Evolutionary conservation across 2,329 filamentous ascomycete species (phyloP), one percentile per base, ranked within the genome.

Genomic region (Rhynchosporium agropyri): DNA sequence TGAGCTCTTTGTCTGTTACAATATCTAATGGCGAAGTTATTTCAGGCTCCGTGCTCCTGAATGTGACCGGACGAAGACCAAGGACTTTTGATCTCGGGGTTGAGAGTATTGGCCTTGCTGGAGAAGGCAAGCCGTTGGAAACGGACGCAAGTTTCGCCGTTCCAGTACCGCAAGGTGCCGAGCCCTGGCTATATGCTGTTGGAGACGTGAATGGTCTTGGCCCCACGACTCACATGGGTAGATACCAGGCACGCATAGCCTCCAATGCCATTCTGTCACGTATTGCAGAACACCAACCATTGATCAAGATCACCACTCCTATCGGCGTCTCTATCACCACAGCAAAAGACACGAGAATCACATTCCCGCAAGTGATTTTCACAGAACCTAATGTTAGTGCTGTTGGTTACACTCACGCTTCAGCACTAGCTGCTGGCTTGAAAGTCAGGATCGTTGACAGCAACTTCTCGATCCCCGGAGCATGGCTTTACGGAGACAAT

Each of bases 131-230:
- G 33, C 45, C 60, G 31, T 45, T 65, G 26, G 26, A 38, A n/a
- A 48, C 40, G 12, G 54, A 65, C 50, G 63, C 29, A 50, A 46
- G 33, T 36, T 60, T 65, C 33, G 49, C 31, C 49, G 49, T 51
- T 7, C 29, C 33, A 42, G 60, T 62, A 13, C 7, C 49, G 43
- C 3, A 43, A 33, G 58, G 29, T 38, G 20, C 31, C 29, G 49
- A 42, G 20, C n/a, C 40, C 3, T 65, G 63, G 63, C 63, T 65
- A 12, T 65, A 56, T 50, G 63, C 63, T 20, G 54, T 38, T 42
- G 63, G 63, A 12, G 63, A 65, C 49, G 63, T 65, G 36, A 65
- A 65, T 48, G 55, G 63, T 29, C 46, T 38, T 42, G 63, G n/a
- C n/a, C 55, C 60, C 20, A 43, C 48, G 29, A 65, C 63, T 40